Evolutionary conservation across 1,284 basidiomycete species (phyloP).

Genomic region (Pulchroboletus neoregius): DNA sequence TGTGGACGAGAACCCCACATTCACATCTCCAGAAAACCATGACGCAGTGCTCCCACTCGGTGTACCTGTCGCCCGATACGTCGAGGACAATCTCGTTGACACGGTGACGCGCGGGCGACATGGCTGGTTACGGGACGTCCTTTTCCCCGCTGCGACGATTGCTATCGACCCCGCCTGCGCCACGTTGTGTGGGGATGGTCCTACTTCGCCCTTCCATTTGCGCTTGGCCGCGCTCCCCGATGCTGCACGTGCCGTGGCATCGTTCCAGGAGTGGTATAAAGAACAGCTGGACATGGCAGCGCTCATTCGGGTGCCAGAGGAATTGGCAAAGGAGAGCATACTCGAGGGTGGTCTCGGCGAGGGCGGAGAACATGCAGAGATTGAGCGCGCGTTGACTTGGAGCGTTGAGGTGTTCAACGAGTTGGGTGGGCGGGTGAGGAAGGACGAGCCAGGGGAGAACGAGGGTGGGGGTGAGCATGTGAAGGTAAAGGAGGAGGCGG

Average conservation of each 20-base stretch:
- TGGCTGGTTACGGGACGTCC: slow-evolving; percentile 32
- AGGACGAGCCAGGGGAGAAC: slow-evolving; percentile 21
- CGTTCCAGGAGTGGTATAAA: slow-evolving; percentile 40
- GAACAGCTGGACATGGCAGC: slow-evolving; percentile 65
- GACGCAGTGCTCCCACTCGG: slow-evolving; percentile 31
- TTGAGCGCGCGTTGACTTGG: slow-evolving; percentile 32
- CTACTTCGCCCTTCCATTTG: slow-evolving; percentile 5
- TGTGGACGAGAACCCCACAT: neutral
- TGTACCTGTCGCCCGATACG: slow-evolving; percentile 52
- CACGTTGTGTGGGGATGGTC: neutral
- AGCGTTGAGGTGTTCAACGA: slow-evolving; percentile 25
- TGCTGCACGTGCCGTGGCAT: slow-evolving; percentile 40
- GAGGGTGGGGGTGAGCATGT: slow-evolving; percentile 36
- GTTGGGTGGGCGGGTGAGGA: slow-evolving; percentile 10
- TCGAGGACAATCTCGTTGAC: slow-evolving; percentile 56
- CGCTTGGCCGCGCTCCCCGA: slow-evolving; percentile 30
- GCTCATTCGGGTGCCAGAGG: slow-evolving; percentile 56
- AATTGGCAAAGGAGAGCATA: slow-evolving; percentile 57
- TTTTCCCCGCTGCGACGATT: slow-evolving; percentile 6
- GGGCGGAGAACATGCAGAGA: slow-evolving; percentile 22
- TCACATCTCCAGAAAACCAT: neutral
- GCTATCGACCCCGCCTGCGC: neutral
- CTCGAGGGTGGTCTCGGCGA: slow-evolving; percentile 21
- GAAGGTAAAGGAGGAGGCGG: slow-evolving; percentile 17
- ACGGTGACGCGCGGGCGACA: slow-evolving; percentile 58